Evolutionary conservation across 2,329 filamentous ascomycete genomes (phyloP).

Genomic region (Aspergillus sergii): DNA sequence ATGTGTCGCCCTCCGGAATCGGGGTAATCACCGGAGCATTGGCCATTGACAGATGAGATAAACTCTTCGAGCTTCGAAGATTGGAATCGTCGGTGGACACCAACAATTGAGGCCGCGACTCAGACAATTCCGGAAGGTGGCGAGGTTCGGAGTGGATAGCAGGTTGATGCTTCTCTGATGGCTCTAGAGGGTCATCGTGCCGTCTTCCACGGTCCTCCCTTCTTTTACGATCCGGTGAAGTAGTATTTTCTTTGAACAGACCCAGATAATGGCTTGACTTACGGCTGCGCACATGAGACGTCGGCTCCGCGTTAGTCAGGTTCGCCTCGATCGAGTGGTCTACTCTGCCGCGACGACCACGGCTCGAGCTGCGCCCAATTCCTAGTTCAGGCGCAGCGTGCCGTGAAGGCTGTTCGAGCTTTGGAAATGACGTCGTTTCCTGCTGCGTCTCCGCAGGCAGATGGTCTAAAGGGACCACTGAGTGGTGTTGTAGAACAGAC

Average conservation of each 20-base stretch:
- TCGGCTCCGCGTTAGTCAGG: constrained; percentile 58
- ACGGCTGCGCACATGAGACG: constrained; percentile 60
- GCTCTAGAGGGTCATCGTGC: constrained; percentile 30
- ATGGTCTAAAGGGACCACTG: constrained; percentile 25
- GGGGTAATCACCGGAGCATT: constrained; percentile 28
- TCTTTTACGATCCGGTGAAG: constrained; percentile 55
- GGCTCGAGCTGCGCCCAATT: constrained; percentile 43
- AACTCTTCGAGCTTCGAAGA: constrained; percentile 28
- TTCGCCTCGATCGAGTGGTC: constrained; percentile 68
- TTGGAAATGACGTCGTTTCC: constrained; percentile 27
- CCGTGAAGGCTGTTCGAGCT: constrained; percentile 24
- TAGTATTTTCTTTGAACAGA: constrained; percentile 65
- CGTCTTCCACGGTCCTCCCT: constrained; percentile 48
- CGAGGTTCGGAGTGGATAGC: constrained; percentile 15
- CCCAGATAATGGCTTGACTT: constrained; percentile 69
- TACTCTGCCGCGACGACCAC: constrained; percentile 51
- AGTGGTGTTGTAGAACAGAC: constrained; percentile 22
- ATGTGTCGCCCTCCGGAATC: constrained; percentile 9
- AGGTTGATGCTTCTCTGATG: constrained; percentile 16
- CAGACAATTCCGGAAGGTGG: constrained; percentile 16
- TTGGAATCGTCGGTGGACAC: constrained; percentile 17
- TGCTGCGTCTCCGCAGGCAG: constrained; percentile 19
- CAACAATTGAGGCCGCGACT: constrained; percentile 12
- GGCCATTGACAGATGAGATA: constrained; percentile 30
- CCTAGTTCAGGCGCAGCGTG: constrained; percentile 27